phyloP scores from a whole-genome alignment of 106 monocot genomes.

The Amphibolis antarctica region DNA sequence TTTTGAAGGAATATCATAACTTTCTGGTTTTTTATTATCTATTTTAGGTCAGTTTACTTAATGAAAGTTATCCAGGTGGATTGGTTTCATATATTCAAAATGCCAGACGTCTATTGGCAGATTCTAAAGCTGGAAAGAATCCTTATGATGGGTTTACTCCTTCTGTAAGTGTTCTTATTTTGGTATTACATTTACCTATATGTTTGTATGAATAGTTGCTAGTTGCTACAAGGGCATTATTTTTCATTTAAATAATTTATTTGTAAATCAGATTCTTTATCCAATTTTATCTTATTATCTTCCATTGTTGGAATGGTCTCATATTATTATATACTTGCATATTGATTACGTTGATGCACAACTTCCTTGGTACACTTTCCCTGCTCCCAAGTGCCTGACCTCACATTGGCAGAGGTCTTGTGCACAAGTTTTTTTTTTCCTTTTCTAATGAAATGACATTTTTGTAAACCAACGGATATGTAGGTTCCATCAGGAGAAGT shows the following conservation, averaged over 20 bases:
- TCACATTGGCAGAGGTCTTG: no score
- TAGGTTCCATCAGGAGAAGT: slow-evolving; percentile 92
- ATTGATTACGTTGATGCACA: no score
- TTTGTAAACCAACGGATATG: neutral
- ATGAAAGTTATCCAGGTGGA: slow-evolving; percentile 94
- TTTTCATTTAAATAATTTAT: neutral
- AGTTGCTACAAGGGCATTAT: neutral
- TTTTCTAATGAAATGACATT: neutral
- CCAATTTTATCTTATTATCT: no score
- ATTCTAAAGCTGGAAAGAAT: slow-evolving; percentile 90
- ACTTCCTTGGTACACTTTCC: no score
- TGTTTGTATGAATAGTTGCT: neutral
- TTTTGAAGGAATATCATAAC: neutral
- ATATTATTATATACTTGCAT: no score
- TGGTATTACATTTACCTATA: neutral
- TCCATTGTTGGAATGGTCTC: no score
- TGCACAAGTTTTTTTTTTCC: no score
- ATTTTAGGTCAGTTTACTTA: slow-evolving; percentile 56
- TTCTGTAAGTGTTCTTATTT: slow-evolving; percentile 27
- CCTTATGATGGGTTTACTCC: slow-evolving; percentile 96
- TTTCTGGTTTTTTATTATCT: neutral
- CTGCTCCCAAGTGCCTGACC: no score
- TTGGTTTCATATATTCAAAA: slow-evolving; percentile 75
- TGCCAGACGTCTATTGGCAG: slow-evolving; percentile 65
- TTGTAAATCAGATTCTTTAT: no score